Evolutionary conservation across 2,329 filamentous ascomycete species (phyloP).

Genomic region (Blastomyces silverae): DNA sequence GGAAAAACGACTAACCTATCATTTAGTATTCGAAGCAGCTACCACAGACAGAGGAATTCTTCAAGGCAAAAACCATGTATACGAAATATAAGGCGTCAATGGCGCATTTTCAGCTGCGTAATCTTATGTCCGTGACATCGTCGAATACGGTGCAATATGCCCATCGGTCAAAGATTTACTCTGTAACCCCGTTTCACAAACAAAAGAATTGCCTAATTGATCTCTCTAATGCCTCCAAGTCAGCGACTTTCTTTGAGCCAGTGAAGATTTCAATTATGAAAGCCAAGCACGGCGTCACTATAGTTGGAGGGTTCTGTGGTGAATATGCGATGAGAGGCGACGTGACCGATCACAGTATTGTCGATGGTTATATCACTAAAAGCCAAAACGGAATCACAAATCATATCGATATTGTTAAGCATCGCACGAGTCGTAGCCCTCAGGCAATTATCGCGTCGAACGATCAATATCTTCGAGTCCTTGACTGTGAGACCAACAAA

Average conservation of each 20-base stretch:
- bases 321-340: slow-evolving; percentile 49
- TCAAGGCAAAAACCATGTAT: slow-evolving; percentile 45
- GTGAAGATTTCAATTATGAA: slow-evolving; percentile 50
- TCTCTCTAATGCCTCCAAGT: slow-evolving; percentile 38
- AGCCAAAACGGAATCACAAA: slow-evolving; percentile 52
- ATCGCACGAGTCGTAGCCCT: slow-evolving; percentile 44
- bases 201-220: slow-evolving; percentile 44
- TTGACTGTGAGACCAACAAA: slow-evolving; percentile 47
- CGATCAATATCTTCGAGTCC: slow-evolving; percentile 48
- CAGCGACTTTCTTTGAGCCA: slow-evolving; percentile 32
- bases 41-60: slow-evolving; percentile 41
- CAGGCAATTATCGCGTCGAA: slow-evolving; percentile 53
- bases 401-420: slow-evolving; percentile 49
- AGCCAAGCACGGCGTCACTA: slow-evolving; percentile 44
- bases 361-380: slow-evolving; percentile 45
- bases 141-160: slow-evolving; percentile 53
- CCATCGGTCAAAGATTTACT: slow-evolving; percentile 43
- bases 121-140: slow-evolving; percentile 49
- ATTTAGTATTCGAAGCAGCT: slow-evolving; percentile 30
- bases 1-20: slow-evolving; percentile 12
- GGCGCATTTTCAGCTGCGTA: slow-evolving; percentile 55
- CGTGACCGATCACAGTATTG: slow-evolving; percentile 29
- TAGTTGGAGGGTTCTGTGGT: slow-evolving; percentile 53
- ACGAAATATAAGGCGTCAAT: slow-evolving; percentile 46
- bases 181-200: slow-evolving; percentile 44